Percentiles rank a stretch among this genome's conserved stretches.
These are phyloP conservation scores for Neltuma alba DNA, from an alignment of 306 rosid genomes.

Conservation along the genomic window DNA sequence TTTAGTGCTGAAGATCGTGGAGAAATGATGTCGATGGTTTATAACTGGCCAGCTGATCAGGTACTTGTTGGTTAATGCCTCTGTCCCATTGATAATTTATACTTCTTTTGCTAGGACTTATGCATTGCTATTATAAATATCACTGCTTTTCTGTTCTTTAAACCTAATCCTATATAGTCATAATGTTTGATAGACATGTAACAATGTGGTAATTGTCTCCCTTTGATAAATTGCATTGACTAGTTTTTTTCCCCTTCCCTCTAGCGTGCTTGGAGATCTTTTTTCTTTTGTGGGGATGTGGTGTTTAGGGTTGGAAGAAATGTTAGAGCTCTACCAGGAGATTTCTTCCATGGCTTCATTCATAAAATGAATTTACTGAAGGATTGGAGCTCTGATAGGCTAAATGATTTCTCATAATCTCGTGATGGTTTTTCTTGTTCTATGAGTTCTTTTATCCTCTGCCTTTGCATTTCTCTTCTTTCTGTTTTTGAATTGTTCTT, in stretches of 20 bases:
- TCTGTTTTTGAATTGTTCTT: neutral
- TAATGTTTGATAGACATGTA: neutral
- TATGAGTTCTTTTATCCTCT: neutral
- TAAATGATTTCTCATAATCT: neutral
- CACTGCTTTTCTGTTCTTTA: neutral
- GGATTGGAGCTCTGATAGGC: neutral
- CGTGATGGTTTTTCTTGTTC: neutral
- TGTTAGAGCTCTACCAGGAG: neutral
- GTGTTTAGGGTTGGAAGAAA: neutral
- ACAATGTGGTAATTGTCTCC: neutral
- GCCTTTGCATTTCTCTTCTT: neutral
- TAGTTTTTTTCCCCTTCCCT: neutral
- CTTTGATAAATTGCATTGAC: neutral
- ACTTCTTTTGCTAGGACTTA: neutral
- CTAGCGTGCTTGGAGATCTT: neutral
- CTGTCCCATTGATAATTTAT: conserved; percentile 7
- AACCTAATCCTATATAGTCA: neutral
- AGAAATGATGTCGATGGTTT: conserved; percentile 99
- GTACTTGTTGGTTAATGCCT: conserved; percentile 42
- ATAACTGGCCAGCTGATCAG: conserved; percentile 99
- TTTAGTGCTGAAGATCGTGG: conserved; percentile 97
- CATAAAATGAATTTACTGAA: neutral
- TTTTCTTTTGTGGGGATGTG: neutral
- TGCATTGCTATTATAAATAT: neutral
- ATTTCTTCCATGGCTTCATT: neutral